These are phyloP conservation scores for Anacardium occidentale DNA, from an alignment of 345 rosid genomes.

Conservation along the genomic window DNA sequence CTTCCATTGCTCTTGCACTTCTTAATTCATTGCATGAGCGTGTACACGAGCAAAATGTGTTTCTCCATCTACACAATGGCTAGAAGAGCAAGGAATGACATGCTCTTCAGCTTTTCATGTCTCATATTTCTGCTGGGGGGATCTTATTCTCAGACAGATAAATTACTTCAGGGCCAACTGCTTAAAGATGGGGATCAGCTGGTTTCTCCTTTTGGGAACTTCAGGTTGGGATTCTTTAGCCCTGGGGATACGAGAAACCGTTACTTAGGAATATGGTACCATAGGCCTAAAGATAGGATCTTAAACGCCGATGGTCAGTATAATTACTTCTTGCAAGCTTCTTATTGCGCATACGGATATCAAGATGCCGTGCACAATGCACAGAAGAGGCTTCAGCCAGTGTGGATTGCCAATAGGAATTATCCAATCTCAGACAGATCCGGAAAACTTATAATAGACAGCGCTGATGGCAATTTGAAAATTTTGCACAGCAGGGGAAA, in stretches of 20 bases:
- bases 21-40: background rate
- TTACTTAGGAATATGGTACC: background rate
- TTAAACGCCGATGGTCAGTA: too few relatives aligned
- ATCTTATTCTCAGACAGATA: conserved; percentile 7
- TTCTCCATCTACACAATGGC: background rate
- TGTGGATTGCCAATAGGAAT: conserved; percentile 6
- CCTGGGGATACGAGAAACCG: background rate
- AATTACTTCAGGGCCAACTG: conserved; percentile 9
- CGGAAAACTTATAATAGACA: background rate
- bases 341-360: background rate
- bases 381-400: background rate
- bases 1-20: too few relatives aligned
- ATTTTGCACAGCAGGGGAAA: background rate
- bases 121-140: background rate
- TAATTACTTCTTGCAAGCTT: too few relatives aligned
- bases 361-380: too few relatives aligned
- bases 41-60: background rate
- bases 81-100: background rate
- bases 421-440: background rate
- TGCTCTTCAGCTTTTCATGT: background rate
- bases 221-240: conserved; percentile 21
- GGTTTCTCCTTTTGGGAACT: conserved; percentile 17
- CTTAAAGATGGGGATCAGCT: conserved; percentile 9
- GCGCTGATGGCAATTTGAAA: conserved; percentile 16
- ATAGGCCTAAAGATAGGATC: background rate